A percentile compares a stretch with the other conserved stretches of the same genome.
phyloP scores from a whole-genome alignment of 192 early-diverging fungal species.

The Gaertneriomyces sp. region DNA sequence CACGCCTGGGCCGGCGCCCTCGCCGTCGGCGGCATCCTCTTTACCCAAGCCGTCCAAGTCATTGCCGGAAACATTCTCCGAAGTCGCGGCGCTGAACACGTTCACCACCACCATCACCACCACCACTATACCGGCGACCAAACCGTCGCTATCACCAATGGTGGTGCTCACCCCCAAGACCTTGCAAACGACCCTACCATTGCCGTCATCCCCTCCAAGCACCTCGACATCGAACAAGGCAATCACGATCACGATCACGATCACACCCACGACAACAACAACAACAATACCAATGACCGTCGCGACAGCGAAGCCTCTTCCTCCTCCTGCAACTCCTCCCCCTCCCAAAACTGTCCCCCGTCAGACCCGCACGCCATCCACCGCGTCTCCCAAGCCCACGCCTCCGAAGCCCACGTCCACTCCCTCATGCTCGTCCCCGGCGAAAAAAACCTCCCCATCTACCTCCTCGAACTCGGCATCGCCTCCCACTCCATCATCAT shows the following conservation, averaged over 20 bases:
- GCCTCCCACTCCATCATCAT: conserved; percentile 49
- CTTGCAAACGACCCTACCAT: too few relatives aligned
- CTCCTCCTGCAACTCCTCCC: too few relatives aligned
- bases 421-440: neutral
- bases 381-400: neutral
- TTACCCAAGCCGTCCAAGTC: conserved; percentile 31
- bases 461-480: conserved; percentile 47
- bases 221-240: too few relatives aligned
- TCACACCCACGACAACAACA: too few relatives aligned
- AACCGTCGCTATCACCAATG: too few relatives aligned
- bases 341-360: too few relatives aligned
- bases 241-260: too few relatives aligned
- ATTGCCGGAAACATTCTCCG: conserved; percentile 1
- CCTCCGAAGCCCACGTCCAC: conserved; percentile 12
- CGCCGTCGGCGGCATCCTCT: conserved; percentile 26
- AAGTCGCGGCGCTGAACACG: neutral
- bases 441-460: conserved; percentile 24
- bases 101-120: conserved; percentile 20
- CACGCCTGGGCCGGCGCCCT: conserved; percentile 27
- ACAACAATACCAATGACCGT: too few relatives aligned
- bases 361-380: conserved; percentile 11
- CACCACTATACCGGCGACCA: conserved; percentile 1
- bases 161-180: too few relatives aligned
- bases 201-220: too few relatives aligned
- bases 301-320: too few relatives aligned